A percentile compares a stretch with the other conserved stretches of the same genome.
phyloP scores from a whole-genome alignment of 768 basidiomycete species.

The Suillus spraguei region DNA sequence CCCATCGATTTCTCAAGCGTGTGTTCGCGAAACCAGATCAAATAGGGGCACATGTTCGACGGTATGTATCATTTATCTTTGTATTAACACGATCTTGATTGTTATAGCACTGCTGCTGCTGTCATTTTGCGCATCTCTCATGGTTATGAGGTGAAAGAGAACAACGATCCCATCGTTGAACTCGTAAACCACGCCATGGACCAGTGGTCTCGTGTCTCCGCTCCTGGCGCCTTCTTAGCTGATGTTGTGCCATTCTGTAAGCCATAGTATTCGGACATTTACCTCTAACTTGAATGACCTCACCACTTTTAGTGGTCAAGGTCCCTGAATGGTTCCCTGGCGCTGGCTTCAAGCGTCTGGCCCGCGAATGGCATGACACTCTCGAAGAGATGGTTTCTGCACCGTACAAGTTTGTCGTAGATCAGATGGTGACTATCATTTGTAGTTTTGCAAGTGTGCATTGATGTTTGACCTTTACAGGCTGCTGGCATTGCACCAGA shows the following conservation, averaged over 20 bases:
- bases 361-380: slow-evolving; percentile 54
- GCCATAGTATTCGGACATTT: slow-evolving; percentile 8
- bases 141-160: slow-evolving; percentile 58
- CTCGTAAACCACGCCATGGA: slow-evolving; percentile 52
- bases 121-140: slow-evolving; percentile 58
- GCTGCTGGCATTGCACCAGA: slow-evolving; percentile 47
- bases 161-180: slow-evolving; percentile 49
- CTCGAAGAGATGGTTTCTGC: slow-evolving; percentile 57
- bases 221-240: slow-evolving; percentile 53
- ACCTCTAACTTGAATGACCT: not conserved
- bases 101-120: slow-evolving; percentile 47
- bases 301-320: slow-evolving; percentile 35
- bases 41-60: slow-evolving; percentile 42
- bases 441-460: not conserved
- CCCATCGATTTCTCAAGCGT: slow-evolving; percentile 43
- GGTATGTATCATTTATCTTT: slow-evolving; percentile 27
- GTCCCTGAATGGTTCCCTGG: slow-evolving; percentile 64
- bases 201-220: slow-evolving; percentile 50
- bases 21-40: slow-evolving; percentile 39
- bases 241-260: slow-evolving; percentile 49
- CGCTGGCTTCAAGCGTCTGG: slow-evolving; percentile 53
- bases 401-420: slow-evolving; percentile 60
- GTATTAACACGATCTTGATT: slow-evolving; percentile 5
- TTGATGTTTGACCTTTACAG: slow-evolving; percentile 34
- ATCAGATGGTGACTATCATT: slow-evolving; percentile 50